Conservation (phyloP, 2,329 filamentous ascomycete species). For the Pseudofabraea citricarpa region DNA sequence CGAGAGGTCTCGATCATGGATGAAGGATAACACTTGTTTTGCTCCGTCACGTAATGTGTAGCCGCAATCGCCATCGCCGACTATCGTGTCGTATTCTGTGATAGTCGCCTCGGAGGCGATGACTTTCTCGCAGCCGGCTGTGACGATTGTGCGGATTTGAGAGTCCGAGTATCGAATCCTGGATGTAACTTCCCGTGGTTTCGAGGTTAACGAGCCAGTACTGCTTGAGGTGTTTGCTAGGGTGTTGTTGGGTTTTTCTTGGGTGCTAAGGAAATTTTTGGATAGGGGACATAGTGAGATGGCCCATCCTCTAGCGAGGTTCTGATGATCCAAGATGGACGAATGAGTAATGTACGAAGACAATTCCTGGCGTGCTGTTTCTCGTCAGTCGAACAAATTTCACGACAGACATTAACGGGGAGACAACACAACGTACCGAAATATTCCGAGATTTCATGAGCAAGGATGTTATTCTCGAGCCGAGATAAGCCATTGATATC, state of each 20-base stretch:
- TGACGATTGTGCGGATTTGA: conserved; percentile 14
- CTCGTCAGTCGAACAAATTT: too few species aligned
- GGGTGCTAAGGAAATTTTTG: conserved; percentile 9
- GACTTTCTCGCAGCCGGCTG: conserved; percentile 15
- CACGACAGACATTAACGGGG: conserved; percentile 1
- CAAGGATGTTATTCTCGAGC: conserved; percentile 20
- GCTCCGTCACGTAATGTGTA: conserved; percentile 24
- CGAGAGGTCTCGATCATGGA: conserved; percentile 12
- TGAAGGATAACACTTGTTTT: conserved; percentile 26
- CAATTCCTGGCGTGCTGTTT: conserved; percentile 14
- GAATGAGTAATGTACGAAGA: conserved; percentile 16
- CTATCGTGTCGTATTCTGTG: conserved; percentile 42
- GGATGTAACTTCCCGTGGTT: neutral
- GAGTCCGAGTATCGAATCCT: conserved; percentile 12
- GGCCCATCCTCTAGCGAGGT: conserved; percentile 17
- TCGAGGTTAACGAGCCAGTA: neutral
- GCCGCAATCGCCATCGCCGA: conserved; percentile 29
- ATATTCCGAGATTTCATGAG: conserved; percentile 20
- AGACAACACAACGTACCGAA: conserved; percentile 9
- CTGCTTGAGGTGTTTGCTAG: conserved; percentile 3
- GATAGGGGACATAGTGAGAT: conserved; percentile 19
- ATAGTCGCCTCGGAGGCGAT: conserved; percentile 43
- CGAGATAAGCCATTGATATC: conserved; percentile 22
- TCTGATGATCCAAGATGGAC: conserved; percentile 13
- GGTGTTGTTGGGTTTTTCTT: conserved; percentile 7